Base-by-base conservation (phyloP, 352 stramenopile species). In the Globisporangium apiculatum region DNA sequence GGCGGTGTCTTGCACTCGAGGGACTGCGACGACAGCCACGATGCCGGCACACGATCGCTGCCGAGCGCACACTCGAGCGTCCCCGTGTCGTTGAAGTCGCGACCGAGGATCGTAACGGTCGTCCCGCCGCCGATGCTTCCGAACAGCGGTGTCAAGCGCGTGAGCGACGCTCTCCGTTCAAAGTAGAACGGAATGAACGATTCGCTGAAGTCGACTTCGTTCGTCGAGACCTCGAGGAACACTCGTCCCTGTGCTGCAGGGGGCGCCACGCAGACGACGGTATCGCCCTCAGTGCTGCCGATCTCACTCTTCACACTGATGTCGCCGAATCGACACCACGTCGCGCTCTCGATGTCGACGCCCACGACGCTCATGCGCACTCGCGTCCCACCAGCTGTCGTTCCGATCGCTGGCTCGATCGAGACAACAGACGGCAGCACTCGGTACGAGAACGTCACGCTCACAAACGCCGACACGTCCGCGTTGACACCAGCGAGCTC, bases 161-260 rank as follows among this genome's bases (percentile, higher is more conserved):
- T 36, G 52, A 56, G 47, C 5, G 37, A 45, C 5, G 57, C 14
- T 57, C n/a, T 58, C n/a, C 38, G 38, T n/a, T 58, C 42, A 17
- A 80, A 48, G 9, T 17, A 63, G 48, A 70, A 72, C 35, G 40
- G 47, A 24, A 68, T 5, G 0, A 31, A 51, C 11, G 70, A 73
- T 0, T 75, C 61, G 38, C 71, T 81, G 42, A 83, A 86, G 47
- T 86, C 75, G 7, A 59, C 55, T 37, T 66, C 54, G 48, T 86
- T 86, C 5, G 60, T 66, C 4, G 73, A 81, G 0, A 86, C 53
- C 46, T 75, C 71, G 7, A 83, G 48, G 24, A 60, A 54, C 38
- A 70, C 66, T 12, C 45, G 48, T 9, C 65, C 69, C 15, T 48
- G 35, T 4, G 38, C 15, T 11, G 71, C 35, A 0, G 51, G 8